Evolutionary conservation across 2,329 filamentous ascomycete genomes (phyloP), one percentile per base, ranked within the genome.

Genomic region (Malbranchea zuffiana): DNA sequence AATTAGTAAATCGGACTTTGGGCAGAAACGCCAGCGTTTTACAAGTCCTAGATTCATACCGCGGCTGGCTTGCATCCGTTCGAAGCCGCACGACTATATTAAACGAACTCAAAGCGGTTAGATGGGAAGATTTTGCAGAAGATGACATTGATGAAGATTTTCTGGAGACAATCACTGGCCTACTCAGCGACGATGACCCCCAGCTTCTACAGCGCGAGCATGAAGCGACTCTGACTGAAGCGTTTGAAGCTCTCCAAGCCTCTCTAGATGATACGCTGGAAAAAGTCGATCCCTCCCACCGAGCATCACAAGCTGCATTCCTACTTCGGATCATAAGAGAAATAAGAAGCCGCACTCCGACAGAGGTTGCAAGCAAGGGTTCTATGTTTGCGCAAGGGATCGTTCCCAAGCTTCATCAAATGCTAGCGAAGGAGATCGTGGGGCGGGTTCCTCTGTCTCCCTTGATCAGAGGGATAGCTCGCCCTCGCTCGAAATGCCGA

Each of bases 261-360:
- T 55, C 50, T 4, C 56, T 67, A 11, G 61, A 62, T 17, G 51
- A 62, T 17, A 61, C 67, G 0, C 61, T 62, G 3, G 54, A 66
- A 3, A 60, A 70, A n/a, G 67, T 69, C 16, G 13, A 30, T 69
- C 69, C 60, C 19, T 42, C 46, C 15, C 35, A 54, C 38, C 28
- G 74, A 44, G 69, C 72, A 44, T 70, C 71, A 60, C 44, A 63
- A 40, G 57, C 61, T 5, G 58, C 61, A 3, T 86, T 87, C 47
- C 59, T 92, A 12, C 56, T 92, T 1, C 78, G 85, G 3, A 61
- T 86, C 1, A 62, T 90, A 12, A 71, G 87, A 19, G 82, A 88
- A 45, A 71, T 94, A 12, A 74, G 82, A 7, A 68, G 70, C 23
- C 71, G 77, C 4, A 65, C 84, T 5, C 78, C 82, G 1, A 59